Conservation (phyloP, 768 basidiomycete genomes). For the Agrocybe praecox region DNA sequence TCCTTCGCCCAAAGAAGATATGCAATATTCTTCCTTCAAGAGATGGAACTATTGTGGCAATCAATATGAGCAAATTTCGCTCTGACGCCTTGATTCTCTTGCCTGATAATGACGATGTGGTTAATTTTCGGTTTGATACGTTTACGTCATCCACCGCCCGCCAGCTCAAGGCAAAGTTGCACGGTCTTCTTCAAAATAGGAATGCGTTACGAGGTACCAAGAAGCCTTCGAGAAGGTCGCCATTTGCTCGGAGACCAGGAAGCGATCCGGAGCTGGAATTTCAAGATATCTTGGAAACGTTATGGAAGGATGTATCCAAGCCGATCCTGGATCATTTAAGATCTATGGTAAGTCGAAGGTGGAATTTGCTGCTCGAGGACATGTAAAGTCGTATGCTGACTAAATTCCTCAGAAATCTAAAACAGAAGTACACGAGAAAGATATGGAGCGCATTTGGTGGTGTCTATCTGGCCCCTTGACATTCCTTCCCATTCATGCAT, state of each 20-base stretch:
- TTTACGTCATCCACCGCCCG: slow-evolving; percentile 12
- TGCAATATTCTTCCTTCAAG: slow-evolving; percentile 1
- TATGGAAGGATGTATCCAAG: slow-evolving; percentile 13
- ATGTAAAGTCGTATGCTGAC: not conserved
- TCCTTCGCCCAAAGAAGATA: slow-evolving; percentile 13
- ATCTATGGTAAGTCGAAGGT: not conserved
- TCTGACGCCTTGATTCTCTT: slow-evolving; percentile 22
- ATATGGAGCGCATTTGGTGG: slow-evolving; percentile 27
- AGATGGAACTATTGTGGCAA: slow-evolving; percentile 16
- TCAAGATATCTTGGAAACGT: slow-evolving; percentile 4
- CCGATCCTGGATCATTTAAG: slow-evolving; percentile 12
- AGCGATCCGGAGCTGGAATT: not conserved
- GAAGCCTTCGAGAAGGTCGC: not conserved
- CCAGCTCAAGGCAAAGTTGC: not conserved
- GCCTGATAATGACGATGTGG: not conserved
- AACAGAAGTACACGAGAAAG: not conserved
- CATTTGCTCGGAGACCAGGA: not conserved
- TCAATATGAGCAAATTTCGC: slow-evolving; percentile 14
- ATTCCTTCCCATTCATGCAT: slow-evolving; percentile 35
- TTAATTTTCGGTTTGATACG: slow-evolving; percentile 12
- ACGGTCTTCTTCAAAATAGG: not conserved
- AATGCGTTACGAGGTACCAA: not conserved
- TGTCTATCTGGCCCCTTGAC: slow-evolving; percentile 30
- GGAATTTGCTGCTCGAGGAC: too few species aligned
- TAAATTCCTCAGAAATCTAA: not conserved